Evolutionary conservation across 345 rosid genomes (phyloP).

Genomic region (Aquilaria yunnanensis): DNA sequence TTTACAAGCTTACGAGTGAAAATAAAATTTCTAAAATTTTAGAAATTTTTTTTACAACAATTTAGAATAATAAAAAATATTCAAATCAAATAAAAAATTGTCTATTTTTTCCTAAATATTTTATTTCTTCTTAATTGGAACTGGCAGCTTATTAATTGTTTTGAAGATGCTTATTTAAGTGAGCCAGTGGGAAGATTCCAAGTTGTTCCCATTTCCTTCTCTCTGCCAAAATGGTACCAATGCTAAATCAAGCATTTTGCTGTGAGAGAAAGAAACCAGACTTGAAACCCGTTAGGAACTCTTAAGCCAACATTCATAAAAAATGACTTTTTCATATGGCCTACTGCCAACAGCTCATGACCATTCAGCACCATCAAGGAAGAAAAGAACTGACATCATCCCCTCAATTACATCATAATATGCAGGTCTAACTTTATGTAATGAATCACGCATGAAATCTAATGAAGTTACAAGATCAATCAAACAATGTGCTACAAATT

Average conservation of each 20-base stretch:
- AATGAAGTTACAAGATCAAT: conserved; percentile 22
- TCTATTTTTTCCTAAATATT: too few relatives aligned
- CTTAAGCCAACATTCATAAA: conserved; percentile 33
- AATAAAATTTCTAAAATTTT: too few relatives aligned
- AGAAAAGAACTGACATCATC: conserved; percentile 14
- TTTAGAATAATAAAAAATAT: too few relatives aligned
- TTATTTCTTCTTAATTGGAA: too few relatives aligned
- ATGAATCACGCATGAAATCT: conserved; percentile 43
- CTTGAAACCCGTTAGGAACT: conserved; percentile 26
- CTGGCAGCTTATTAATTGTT: conserved; percentile 16
- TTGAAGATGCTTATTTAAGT: conserved; percentile 22
- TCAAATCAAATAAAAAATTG: too few relatives aligned
- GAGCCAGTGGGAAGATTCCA: conserved; percentile 15
- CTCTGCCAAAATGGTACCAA: conserved; percentile 11
- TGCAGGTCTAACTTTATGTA: conserved; percentile 26
- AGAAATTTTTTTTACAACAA: too few relatives aligned
- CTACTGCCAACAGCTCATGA: conserved; percentile 15
- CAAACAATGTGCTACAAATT: conserved; percentile 18
- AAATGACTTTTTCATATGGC: conserved; percentile 26
- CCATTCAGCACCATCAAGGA: conserved; percentile 17
- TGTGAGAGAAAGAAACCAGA: conserved; percentile 29
- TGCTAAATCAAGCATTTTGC: conserved; percentile 19
- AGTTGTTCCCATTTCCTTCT: conserved; percentile 22
- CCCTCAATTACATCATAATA: conserved; percentile 21
- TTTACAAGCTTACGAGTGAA: too few relatives aligned